These are phyloP conservation scores for Nemania sp. DNA, from an alignment of 2,329 filamentous ascomycete genomes.

Conservation along the genomic window DNA sequence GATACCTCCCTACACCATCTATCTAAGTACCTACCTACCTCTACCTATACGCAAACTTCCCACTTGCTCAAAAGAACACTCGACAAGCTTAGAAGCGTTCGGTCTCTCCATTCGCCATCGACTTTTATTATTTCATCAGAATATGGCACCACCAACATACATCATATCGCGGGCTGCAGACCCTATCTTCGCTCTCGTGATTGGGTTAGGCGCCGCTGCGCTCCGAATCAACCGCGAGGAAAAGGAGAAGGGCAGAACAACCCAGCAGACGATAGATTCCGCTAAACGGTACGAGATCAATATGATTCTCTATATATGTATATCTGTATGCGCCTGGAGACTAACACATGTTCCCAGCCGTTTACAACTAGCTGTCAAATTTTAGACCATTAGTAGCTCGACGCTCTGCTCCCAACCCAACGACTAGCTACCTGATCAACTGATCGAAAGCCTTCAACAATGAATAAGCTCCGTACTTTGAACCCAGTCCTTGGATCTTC, in stretches of 20 bases:
- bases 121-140: neutral
- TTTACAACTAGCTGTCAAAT: conserved; percentile 13
- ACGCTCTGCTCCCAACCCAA: neutral
- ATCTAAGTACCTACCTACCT: too few species aligned
- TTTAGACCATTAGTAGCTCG: conserved; percentile 1
- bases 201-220: conserved; percentile 59
- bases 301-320: neutral
- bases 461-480: neutral
- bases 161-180: conserved; percentile 64
- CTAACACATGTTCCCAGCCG: conserved; percentile 17
- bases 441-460: neutral
- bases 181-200: conserved; percentile 62
- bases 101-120: too few species aligned
- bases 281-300: conserved; percentile 46
- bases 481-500: too few species aligned
- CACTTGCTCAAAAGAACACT: neutral
- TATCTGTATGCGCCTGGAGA: neutral
- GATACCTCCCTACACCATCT: too few species aligned
- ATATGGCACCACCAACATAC: conserved; percentile 60
- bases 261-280: conserved; percentile 54
- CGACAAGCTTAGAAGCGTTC: too few species aligned
- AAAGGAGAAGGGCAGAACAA: conserved; percentile 60
- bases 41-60: neutral
- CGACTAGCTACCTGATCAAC: neutral
- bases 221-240: conserved; percentile 65